phyloP scores from a whole-genome alignment of 805 yeast species.

The Metschnikowia cubensis region DNA sequence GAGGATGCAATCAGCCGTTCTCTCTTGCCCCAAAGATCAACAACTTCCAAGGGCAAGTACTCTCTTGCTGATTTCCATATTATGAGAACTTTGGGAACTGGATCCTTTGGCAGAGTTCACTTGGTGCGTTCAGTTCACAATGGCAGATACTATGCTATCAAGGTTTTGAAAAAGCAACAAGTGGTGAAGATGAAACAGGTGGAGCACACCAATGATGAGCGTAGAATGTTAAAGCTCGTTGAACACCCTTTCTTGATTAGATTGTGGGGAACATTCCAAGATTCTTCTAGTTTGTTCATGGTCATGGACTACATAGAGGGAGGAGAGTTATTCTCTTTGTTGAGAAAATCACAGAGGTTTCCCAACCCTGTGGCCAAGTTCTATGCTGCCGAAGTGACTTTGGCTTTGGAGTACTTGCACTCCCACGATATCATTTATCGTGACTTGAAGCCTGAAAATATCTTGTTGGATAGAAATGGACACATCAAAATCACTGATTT shows the following conservation, averaged over 20 bases:
- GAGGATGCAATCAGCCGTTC: slow-evolving; percentile 17
- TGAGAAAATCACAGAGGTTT: slow-evolving; percentile 54
- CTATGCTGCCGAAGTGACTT: slow-evolving; percentile 58
- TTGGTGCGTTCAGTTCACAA: slow-evolving; percentile 55
- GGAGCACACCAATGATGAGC: slow-evolving; percentile 60
- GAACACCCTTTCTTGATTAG: slow-evolving; percentile 59
- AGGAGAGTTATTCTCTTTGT: slow-evolving; percentile 54
- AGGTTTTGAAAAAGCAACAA: slow-evolving; percentile 52
- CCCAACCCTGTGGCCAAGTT: slow-evolving; percentile 63
- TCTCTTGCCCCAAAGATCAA: slow-evolving; percentile 18
- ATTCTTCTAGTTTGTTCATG: slow-evolving; percentile 53
- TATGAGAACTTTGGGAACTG: slow-evolving; percentile 56
- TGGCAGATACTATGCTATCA: slow-evolving; percentile 57
- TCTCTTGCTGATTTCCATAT: slow-evolving; percentile 54
- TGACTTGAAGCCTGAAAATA: slow-evolving; percentile 60
- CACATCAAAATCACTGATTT: slow-evolving; percentile 60
- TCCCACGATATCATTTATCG: slow-evolving; percentile 57
- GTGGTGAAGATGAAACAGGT: slow-evolving; percentile 61
- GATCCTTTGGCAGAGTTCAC: slow-evolving; percentile 60
- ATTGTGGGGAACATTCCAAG: slow-evolving; percentile 69
- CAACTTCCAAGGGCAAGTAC: slow-evolving; percentile 51
- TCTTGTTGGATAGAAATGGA: slow-evolving; percentile 54
- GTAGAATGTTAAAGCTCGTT: slow-evolving; percentile 54
- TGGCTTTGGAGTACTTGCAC: slow-evolving; percentile 57
- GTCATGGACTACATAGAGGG: slow-evolving; percentile 66